Evolutionary conservation across 176 grass and related monocot genomes (phyloP).

Genomic region (Avena eriantha): DNA sequence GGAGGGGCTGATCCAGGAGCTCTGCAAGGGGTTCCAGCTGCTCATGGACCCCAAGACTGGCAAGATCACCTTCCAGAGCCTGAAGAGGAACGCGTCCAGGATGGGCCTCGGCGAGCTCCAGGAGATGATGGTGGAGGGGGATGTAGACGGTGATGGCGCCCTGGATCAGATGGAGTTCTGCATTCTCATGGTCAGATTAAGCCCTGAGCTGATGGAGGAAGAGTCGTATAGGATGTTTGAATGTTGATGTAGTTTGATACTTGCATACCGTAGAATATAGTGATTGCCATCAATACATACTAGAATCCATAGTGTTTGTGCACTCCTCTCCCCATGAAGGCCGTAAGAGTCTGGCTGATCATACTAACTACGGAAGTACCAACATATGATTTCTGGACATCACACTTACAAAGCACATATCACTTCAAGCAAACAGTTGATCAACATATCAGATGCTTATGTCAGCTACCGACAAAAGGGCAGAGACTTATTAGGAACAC

Average conservation of each 20-base stretch:
- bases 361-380: background rate
- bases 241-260: conserved; percentile 26
- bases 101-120: conserved; percentile 61
- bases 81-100: conserved; percentile 59
- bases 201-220: conserved; percentile 76
- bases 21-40: conserved; percentile 93
- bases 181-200: conserved; percentile 84
- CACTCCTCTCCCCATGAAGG: background rate
- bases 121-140: conserved; percentile 82
- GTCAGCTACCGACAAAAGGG: too few species aligned
- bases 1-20: conserved; percentile 81
- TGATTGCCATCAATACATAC: background rate
- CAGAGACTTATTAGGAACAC: background rate
- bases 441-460: background rate
- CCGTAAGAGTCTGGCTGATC: background rate
- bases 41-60: conserved; percentile 70
- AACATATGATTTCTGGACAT: background rate
- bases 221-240: conserved; percentile 40
- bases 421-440: background rate
- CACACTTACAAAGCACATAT: background rate
- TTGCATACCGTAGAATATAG: conserved; percentile 37
- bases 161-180: conserved; percentile 93
- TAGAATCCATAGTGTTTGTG: background rate
- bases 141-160: conserved; percentile 68
- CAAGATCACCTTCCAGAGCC: conserved; percentile 82